Evolutionary conservation across 2,329 filamentous ascomycete genomes (phyloP).

Genomic region (Aspergillus alliaceus): DNA sequence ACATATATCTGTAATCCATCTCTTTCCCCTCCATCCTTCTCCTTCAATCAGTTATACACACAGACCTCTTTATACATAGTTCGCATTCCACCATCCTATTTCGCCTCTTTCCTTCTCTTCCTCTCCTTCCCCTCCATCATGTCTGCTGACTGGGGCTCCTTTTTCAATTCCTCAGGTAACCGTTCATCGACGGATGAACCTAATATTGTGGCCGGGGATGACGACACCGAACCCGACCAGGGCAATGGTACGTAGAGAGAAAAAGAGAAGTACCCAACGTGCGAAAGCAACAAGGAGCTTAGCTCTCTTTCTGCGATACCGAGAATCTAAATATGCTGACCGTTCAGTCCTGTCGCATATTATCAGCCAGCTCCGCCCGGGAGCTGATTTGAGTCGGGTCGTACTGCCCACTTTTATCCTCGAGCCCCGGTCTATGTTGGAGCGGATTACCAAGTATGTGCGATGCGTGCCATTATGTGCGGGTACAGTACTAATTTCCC

Average conservation of each 20-base stretch:
- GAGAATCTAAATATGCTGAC: neutral
- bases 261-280: neutral
- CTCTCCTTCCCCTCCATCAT: slow-evolving; percentile 14
- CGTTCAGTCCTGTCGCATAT: slow-evolving; percentile 87
- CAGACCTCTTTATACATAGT: neutral
- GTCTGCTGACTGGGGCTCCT: slow-evolving; percentile 28
- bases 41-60: neutral
- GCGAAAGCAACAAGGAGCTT: neutral
- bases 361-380: slow-evolving; percentile 93
- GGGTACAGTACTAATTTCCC: slow-evolving; percentile 20
- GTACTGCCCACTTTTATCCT: slow-evolving; percentile 97
- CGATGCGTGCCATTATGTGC: neutral
- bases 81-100: neutral
- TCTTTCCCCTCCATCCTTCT: too few relatives aligned
- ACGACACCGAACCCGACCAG: slow-evolving; percentile 87
- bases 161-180: slow-evolving; percentile 36
- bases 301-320: too few relatives aligned
- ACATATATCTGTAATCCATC: neutral
- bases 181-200: slow-evolving; percentile 60
- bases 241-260: slow-evolving; percentile 72
- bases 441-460: slow-evolving; percentile 90
- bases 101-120: neutral
- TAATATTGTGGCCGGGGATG: slow-evolving; percentile 53
- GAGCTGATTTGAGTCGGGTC: slow-evolving; percentile 90
- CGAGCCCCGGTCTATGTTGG: slow-evolving; percentile 95